A percentile compares a stretch with the other conserved stretches of the same genome.
Evolutionary conservation across 1,284 basidiomycete species (phyloP).

Genomic region (Xanthoconium separans): DNA sequence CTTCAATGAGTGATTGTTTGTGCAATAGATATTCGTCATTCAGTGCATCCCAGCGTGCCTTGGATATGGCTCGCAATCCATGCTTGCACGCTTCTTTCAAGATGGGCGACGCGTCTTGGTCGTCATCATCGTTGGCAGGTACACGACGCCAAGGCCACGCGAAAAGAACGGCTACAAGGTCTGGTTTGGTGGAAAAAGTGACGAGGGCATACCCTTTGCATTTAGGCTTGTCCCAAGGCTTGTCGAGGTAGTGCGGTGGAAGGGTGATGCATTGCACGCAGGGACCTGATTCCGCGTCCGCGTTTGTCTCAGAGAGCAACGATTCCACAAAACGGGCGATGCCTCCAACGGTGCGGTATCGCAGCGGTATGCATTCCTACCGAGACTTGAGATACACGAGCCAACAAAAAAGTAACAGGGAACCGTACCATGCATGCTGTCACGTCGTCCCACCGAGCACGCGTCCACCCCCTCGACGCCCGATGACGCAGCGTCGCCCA

Average conservation of each 20-base stretch:
- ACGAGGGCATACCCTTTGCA: slow-evolving; percentile 76
- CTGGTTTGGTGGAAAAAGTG: slow-evolving; percentile 42
- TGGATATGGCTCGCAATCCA: too few relatives aligned
- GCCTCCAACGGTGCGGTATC: slow-evolving; percentile 46
- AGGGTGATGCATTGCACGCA: slow-evolving; percentile 54
- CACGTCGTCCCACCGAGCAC: slow-evolving; percentile 55
- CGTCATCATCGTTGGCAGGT: neutral
- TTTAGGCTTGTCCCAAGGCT: slow-evolving; percentile 46
- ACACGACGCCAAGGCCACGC: slow-evolving; percentile 54
- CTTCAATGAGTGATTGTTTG: slow-evolving; percentile 47
- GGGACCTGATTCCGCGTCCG: neutral
- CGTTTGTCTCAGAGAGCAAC: slow-evolving; percentile 32
- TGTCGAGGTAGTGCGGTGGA: slow-evolving; percentile 61
- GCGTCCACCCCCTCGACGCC: slow-evolving; percentile 35
- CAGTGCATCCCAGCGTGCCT: too few relatives aligned
- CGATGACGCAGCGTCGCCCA: slow-evolving; percentile 32
- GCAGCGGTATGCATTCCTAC: slow-evolving; percentile 69
- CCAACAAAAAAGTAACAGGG: slow-evolving; percentile 9
- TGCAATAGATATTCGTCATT: slow-evolving; percentile 54
- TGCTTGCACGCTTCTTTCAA: too few relatives aligned
- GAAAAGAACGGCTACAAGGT: slow-evolving; percentile 42
- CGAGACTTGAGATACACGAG: neutral
- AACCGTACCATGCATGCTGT: slow-evolving; percentile 64
- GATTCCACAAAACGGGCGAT: slow-evolving; percentile 45
- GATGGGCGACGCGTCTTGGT: neutral